phyloP scores from a whole-genome alignment of 2,329 filamentous ascomycete species.

The Thermoascus crustaceus region DNA sequence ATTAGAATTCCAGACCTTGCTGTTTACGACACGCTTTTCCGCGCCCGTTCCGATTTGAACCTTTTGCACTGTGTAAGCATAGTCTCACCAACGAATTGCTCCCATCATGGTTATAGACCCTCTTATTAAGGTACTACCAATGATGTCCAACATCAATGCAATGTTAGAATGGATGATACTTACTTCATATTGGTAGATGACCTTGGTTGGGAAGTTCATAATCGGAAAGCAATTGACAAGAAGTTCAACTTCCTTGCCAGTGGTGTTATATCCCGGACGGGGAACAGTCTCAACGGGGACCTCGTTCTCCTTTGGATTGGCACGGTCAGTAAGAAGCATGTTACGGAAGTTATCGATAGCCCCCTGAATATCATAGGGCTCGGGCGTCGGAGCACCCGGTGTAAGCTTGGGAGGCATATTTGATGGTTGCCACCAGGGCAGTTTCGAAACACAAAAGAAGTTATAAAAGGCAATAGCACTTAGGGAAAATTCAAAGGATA shows the following conservation, averaged over 20 bases:
- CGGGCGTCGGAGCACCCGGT: slow-evolving; percentile 4
- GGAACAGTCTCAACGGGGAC: slow-evolving; percentile 25
- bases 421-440: not conserved
- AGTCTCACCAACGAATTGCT: no score
- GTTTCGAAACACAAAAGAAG: not conserved
- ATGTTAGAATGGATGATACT: slow-evolving; percentile 29
- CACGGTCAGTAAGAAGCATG: slow-evolving; percentile 18
- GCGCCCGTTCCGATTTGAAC: slow-evolving; percentile 56
- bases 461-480: no score
- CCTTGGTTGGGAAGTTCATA: slow-evolving; percentile 47
- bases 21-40: slow-evolving; percentile 59
- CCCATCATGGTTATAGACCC: slow-evolving; percentile 7
- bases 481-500: slow-evolving; percentile 4
- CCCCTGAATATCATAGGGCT: slow-evolving; percentile 20
- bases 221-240: slow-evolving; percentile 71
- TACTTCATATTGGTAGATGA: slow-evolving; percentile 80
- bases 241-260: slow-evolving; percentile 48
- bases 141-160: not conserved
- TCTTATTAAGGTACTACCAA: slow-evolving; percentile 2
- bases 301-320: slow-evolving; percentile 24
- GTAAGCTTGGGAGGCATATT: not conserved
- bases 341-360: slow-evolving; percentile 18
- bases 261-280: slow-evolving; percentile 51
- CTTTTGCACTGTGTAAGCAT: slow-evolving; percentile 39
- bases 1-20: slow-evolving; percentile 66